Conservation (phyloP, 1,284 basidiomycete genomes). For the Trichosporon asahii region DNA sequence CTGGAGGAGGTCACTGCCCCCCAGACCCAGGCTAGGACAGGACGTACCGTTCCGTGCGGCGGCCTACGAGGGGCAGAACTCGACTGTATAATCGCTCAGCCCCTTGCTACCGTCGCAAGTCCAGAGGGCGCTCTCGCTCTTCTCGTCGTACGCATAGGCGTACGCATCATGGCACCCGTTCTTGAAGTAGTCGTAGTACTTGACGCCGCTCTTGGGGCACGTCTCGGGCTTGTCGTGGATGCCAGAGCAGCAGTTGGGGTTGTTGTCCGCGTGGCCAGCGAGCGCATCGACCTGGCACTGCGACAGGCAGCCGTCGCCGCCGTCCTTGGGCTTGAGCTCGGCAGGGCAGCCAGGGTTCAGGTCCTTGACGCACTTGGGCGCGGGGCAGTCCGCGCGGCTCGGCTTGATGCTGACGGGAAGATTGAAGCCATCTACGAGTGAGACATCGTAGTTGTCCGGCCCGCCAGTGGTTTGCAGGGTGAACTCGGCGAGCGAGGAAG, state of each 20-base stretch:
- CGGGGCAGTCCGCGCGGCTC: conserved; percentile 19
- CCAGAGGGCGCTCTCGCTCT: conserved; percentile 32
- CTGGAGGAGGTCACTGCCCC: neutral
- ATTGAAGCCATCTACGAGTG: neutral
- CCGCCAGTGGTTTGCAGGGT: conserved; percentile 17
- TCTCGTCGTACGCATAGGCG: conserved; percentile 40
- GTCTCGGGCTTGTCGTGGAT: neutral
- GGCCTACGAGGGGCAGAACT: conserved; percentile 32
- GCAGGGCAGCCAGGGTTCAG: conserved; percentile 32
- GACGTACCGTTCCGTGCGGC: too few relatives aligned
- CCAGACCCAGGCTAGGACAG: neutral
- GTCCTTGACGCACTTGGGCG: conserved; percentile 29
- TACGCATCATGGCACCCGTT: conserved; percentile 32
- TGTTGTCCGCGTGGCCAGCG: neutral
- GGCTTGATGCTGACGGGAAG: conserved; percentile 20
- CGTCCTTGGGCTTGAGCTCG: neutral
- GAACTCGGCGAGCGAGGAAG: conserved; percentile 37
- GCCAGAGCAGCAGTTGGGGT: neutral
- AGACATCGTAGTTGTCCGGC: conserved; percentile 13
- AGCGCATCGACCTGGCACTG: neutral
- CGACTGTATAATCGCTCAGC: conserved; percentile 32
- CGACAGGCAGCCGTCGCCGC: neutral
- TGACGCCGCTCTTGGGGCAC: neutral
- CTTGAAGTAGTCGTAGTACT: conserved; percentile 34
- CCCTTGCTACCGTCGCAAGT: conserved; percentile 22